Base-by-base conservation (phyloP, 257 asterid genomes). In the Scutellaria baicalensis region DNA sequence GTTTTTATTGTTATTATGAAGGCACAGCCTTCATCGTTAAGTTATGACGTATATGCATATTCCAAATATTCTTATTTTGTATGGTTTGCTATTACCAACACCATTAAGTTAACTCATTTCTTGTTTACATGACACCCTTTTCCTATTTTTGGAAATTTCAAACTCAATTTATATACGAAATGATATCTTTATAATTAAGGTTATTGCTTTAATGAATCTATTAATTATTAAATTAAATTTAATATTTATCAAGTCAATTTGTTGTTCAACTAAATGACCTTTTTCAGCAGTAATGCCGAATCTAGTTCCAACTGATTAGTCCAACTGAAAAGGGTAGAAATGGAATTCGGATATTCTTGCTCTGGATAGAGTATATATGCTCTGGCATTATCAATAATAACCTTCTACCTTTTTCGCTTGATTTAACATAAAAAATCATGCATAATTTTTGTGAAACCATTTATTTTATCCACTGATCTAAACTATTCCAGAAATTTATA, bases 1-100 rank as follows among this genome's bases (percentile, higher is more conserved):
- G 42, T 9, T 61, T 55, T 59, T 6, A 42, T 27, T 55, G 31
- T 16, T 39, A 40, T 52, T 27, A 11, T 49, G 57, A 68, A 75
- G 59, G 35, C 62, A 14, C 20, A 50, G 52, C 70, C 79, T 75
- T 75, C 75, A 31, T 75, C 54, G 61, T 33, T 75, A 75, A 75
- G 79, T 45, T 52, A 51, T 8, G 12, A 74, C 11, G n/a, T n/a
- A 23, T 35, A n/a, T 18, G 65, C 61, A 71, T 58, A 45, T 66
- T 65, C 71, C 71, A 16, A 33, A 48, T n/a, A 47, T 31, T 33
- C 43, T 64, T 44, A n/a, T 11, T 36, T 36, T 20, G 1, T 45
- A 18, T 5, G 33, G 2, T 27, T 59, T 18, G 14, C 44, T 36
- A 17, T 36, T 33, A 27, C 2, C 68, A 6, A 62, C 68, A 12